Base-by-base conservation (phyloP, 2,329 filamentous ascomycete species). In the Fusarium hostae region DNA sequence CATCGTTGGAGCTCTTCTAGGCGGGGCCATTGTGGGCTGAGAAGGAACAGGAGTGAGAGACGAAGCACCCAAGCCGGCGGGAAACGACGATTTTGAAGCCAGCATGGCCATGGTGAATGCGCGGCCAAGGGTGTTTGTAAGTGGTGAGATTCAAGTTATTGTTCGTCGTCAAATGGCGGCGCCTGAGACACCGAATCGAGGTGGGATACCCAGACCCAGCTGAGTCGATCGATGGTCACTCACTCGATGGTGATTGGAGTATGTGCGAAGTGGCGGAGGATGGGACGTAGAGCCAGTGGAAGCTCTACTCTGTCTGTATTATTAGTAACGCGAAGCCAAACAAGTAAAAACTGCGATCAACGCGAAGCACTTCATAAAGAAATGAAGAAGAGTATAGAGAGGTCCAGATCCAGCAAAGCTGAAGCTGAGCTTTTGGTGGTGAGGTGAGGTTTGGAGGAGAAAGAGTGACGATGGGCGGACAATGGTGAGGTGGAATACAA, bases 11-110 rank as follows among this genome's bases (percentile, higher is more conserved):
- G 82, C 81, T 76, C 89, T 84, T 75, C 87, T 85, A 41, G 87
- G 81, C 32, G 88, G 84, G 10, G 85, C 78, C 75, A 88, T 84
- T 64, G 84, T 81, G 48, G 86, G 80, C 56, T 86, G 84, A n/a
- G 84, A 80, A 18, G 84, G 79, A 68, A 79, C 83, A 35, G 88
- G 82, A 16, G 84, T 77, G 73, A 87, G 84, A 64, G 83, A 81
- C 52, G 86, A 79, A 61, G 86, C 83, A 51, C 82, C 81, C 32
- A 88, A 81, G 71, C 79, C 83, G n/a, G 86, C 79, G 73, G 91
- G 86, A 78, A 91, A 94, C 45, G 91, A 86, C 75, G 91, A 85
- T 80, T 94, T 94, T 67, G 92, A 90, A 73, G 92, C 92, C 78
- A 95, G 84, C 89, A 94, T 93, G 77, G 92, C 90, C 92, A 94